These are phyloP conservation scores for Porodaedalea pini DNA, from an alignment of 1,284 basidiomycete genomes.

Conservation along the genomic window DNA sequence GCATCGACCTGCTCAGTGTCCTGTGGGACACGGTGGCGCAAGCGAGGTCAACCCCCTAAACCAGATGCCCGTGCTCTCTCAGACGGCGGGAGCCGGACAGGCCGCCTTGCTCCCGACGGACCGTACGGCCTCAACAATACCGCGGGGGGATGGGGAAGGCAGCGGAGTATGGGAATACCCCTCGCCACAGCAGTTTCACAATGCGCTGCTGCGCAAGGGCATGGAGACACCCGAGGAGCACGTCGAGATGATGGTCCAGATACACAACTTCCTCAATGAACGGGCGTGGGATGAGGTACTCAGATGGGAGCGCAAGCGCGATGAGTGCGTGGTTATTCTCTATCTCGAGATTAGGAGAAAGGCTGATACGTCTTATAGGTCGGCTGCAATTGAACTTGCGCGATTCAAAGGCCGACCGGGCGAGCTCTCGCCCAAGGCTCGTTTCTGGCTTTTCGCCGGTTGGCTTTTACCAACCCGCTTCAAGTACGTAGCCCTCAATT, in stretches of 20 bases:
- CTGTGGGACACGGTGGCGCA: slow-evolving; percentile 4
- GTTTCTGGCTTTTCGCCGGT: slow-evolving; percentile 80
- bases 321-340: slow-evolving; percentile 44
- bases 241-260: slow-evolving; percentile 95
- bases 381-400: slow-evolving; percentile 66
- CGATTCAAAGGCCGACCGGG: slow-evolving; percentile 90
- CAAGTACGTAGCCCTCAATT: slow-evolving; percentile 56
- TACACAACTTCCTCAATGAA: slow-evolving; percentile 98
- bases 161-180: slow-evolving; percentile 88
- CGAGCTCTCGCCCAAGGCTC: slow-evolving; percentile 85
- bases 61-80: slow-evolving; percentile 83
- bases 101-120: slow-evolving; percentile 65
- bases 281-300: slow-evolving; percentile 94
- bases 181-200: slow-evolving; percentile 98
- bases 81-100: slow-evolving; percentile 61
- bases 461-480: slow-evolving; percentile 86
- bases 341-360: not conserved
- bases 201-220: slow-evolving; percentile 94
- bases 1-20: slow-evolving; percentile 13
- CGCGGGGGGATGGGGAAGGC: slow-evolving; percentile 51
- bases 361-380: slow-evolving; percentile 22
- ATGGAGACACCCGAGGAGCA: slow-evolving; percentile 98
- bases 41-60: slow-evolving; percentile 72
- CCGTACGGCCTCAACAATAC: slow-evolving; percentile 82
- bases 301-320: slow-evolving; percentile 82